Evolutionary conservation across 805 yeast species (phyloP), one percentile per base, ranked within the genome.

Genomic region (Yamadazyma endophytica): DNA sequence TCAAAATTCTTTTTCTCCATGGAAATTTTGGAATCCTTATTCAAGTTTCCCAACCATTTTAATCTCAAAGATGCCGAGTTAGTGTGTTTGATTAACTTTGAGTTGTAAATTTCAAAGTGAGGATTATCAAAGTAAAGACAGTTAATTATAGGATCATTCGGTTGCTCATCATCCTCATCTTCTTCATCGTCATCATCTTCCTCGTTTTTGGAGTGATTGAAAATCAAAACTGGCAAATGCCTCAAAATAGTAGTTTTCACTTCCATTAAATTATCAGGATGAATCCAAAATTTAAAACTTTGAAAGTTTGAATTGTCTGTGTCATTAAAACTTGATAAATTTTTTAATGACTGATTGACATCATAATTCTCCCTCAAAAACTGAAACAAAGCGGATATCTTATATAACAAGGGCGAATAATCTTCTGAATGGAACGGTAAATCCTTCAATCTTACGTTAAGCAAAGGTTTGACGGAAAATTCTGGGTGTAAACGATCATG

Each of bases 351-450:
- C 41, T 64, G 67, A 40, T 69, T 66, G 24, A 74, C 54, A 37
- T 68, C 71, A 44, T 73, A 66, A 58, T 82, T 86, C 44, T 82
- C 90, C 56, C 95, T 75, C 46, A 89, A 64, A 39, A 85, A 81
- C 35, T 85, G 79, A 66, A 85, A 92, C 31, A 90, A 65, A 7
- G 81, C 74, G 7, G 96, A 84, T 29, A 83, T 73, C 52, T 90
- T 80, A 68, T 82, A 84, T 44, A 90, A 64, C 38, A 90, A 68
- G 2, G 98, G 97, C 29, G 94, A 82, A 58, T 90, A 87, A 62
- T 90, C 97, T 63, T 90, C 98, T 13, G 88, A 76, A 58, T 90
- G 92, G 70, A 89, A 83, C 2, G 97, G 97, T 48, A 90, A 68
- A 29, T 79, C 80, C 51, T 81, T 82, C 59, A 92, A 70, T 47